These are phyloP conservation scores for Zygosaccharomyces pseudorouxii DNA, from an alignment of 805 yeast genomes.

Conservation along the genomic window DNA sequence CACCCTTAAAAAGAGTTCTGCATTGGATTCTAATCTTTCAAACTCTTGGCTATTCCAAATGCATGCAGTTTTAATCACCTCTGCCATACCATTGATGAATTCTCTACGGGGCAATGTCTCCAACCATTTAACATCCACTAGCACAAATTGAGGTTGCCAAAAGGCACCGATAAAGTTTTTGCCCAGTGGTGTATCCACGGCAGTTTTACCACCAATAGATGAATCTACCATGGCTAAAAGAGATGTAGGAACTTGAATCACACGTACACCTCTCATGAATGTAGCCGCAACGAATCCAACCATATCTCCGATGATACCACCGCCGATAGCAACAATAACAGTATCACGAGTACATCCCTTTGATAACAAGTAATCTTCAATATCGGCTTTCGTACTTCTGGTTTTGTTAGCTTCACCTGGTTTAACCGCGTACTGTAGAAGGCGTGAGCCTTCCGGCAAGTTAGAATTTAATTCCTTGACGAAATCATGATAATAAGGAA, in stretches of 20 bases:
- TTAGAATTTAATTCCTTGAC: conserved; percentile 39
- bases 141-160: conserved; percentile 90
- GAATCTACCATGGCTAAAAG: conserved; percentile 96
- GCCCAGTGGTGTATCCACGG: conserved; percentile 93
- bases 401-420: conserved; percentile 94
- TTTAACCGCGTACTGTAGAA: conserved; percentile 67
- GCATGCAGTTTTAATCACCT: conserved; percentile 96
- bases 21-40: conserved; percentile 72
- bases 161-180: conserved; percentile 95
- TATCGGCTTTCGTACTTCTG: conserved; percentile 83
- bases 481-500: conserved; percentile 55
- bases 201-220: conserved; percentile 97
- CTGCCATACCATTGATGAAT: conserved; percentile 97
- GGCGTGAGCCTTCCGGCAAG: conserved; percentile 53
- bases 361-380: conserved; percentile 79
- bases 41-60: conserved; percentile 94
- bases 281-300: conserved; percentile 99
- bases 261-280: conserved; percentile 95
- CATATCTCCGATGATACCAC: conserved; percentile 99
- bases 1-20: conserved; percentile 63
- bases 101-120: conserved; percentile 88
- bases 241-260: conserved; percentile 91
- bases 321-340: conserved; percentile 90
- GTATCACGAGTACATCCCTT: conserved; percentile 96
- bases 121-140: conserved; percentile 82